A percentile compares a stretch with the other conserved stretches of the same genome.
Conservation (phyloP, 2,329 filamentous ascomycete genomes). For the Trichoderma citrinoviride region DNA sequence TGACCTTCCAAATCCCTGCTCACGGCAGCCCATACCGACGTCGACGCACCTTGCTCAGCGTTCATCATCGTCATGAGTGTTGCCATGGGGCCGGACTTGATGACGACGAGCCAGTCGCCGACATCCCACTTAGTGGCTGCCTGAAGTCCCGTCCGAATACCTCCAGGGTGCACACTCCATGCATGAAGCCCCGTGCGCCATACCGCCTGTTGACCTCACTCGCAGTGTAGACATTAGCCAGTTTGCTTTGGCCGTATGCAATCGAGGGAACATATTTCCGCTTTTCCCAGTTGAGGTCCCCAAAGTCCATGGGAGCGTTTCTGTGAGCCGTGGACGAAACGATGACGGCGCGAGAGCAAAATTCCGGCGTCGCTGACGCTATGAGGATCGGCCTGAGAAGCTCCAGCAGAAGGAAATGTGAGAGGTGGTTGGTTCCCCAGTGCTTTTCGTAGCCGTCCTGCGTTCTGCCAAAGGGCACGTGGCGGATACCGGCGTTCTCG, state of each 20-base stretch:
- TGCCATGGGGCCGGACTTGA: slow-evolving; percentile 3
- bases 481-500: slow-evolving; percentile 47
- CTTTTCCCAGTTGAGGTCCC: slow-evolving; percentile 29
- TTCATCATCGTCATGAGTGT: slow-evolving; percentile 19
- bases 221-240: slow-evolving; percentile 50
- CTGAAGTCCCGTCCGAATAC: slow-evolving; percentile 34
- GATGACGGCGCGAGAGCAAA: slow-evolving; percentile 36
- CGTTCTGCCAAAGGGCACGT: slow-evolving; percentile 34
- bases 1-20: slow-evolving; percentile 41
- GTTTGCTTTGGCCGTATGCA: slow-evolving; percentile 50
- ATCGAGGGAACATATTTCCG: slow-evolving; percentile 30
- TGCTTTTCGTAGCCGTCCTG: slow-evolving; percentile 44
- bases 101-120: slow-evolving; percentile 6
- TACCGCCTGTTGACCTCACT: slow-evolving; percentile 52
- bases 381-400: slow-evolving; percentile 40
- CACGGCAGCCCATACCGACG: slow-evolving; percentile 44
- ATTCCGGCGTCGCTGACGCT: slow-evolving; percentile 28
- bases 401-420: slow-evolving; percentile 44
- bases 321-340: slow-evolving; percentile 27
- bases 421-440: slow-evolving; percentile 45
- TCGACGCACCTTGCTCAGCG: slow-evolving; percentile 46
- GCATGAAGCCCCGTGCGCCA: slow-evolving; percentile 44
- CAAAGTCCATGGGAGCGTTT: slow-evolving; percentile 19
- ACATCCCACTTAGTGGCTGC: slow-evolving; percentile 1
- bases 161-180: slow-evolving; percentile 45